Evolutionary conservation across 495 filamentous ascomycete genomes (phyloP).

Genomic region (Daldinia grandis): DNA sequence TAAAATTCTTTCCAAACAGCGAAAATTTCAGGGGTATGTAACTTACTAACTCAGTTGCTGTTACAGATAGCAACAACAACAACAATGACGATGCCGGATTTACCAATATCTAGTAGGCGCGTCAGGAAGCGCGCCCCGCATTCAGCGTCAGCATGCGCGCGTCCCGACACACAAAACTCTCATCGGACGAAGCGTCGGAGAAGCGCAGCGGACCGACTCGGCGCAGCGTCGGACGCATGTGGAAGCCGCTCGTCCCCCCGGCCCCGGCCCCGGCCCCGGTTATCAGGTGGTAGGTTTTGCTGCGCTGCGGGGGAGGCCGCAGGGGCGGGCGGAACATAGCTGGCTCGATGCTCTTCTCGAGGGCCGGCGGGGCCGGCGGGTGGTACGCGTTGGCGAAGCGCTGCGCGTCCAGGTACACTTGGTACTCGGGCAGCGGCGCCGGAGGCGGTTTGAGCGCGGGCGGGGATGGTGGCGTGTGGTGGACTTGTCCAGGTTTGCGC

Average conservation of each 20-base stretch:
- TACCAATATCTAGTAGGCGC: not conserved
- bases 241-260: not conserved
- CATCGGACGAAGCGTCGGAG: not conserved
- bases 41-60: not conserved
- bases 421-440: conserved; percentile 21
- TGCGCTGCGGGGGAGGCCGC: not conserved
- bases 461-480: not conserved
- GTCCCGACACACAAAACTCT: conserved; percentile 27
- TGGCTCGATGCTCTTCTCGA: not conserved
- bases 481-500: conserved; percentile 13
- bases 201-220: not conserved
- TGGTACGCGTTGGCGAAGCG: conserved; percentile 7
- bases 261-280: no score
- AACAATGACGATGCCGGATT: not conserved
- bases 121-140: no score
- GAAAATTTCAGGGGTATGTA: not conserved
- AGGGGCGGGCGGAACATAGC: not conserved
- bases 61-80: no score
- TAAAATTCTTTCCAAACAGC: not conserved
- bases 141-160: conserved; percentile 7
- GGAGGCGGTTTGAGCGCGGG: not conserved
- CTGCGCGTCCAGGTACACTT: conserved; percentile 24
- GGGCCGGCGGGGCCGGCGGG: not conserved
- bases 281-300: not conserved
- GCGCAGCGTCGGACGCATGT: not conserved